Conservation (phyloP, 2,329 filamentous ascomycete genomes). For the Chaetothyriales sp. region DNA sequence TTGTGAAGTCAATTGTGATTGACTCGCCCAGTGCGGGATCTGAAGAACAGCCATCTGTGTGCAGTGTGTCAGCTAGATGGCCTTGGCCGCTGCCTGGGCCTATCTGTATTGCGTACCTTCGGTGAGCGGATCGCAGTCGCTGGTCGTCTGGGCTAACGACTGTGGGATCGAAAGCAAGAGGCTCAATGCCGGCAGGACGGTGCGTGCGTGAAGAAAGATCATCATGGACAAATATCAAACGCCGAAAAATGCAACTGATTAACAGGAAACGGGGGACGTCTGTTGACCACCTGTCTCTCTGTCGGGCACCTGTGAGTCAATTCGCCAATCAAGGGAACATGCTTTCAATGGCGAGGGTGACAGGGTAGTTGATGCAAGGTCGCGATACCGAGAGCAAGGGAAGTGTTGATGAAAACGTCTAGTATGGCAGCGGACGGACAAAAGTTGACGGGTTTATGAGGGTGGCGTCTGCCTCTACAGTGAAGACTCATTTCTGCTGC, state of each 20-base stretch:
- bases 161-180: slow-evolving; percentile 9
- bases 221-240: slow-evolving; percentile 6
- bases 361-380: neutral
- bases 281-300: neutral
- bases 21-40: slow-evolving; percentile 70
- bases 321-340: neutral
- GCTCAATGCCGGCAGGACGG: slow-evolving; percentile 7
- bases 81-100: neutral
- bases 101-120: slow-evolving; percentile 21
- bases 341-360: neutral
- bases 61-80: neutral
- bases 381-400: neutral
- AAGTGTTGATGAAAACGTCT: neutral
- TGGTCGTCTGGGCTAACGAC: slow-evolving; percentile 30
- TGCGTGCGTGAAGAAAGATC: neutral
- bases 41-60: slow-evolving; percentile 44
- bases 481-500: neutral
- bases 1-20: slow-evolving; percentile 71
- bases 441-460: neutral
- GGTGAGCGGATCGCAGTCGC: slow-evolving; percentile 30
- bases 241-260: slow-evolving; percentile 11
- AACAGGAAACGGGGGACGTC: neutral
- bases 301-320: neutral
- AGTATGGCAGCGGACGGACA: neutral
- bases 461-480: neutral